These are phyloP conservation scores for Tetrapisispora namnaoensis DNA, from an alignment of 805 yeast genomes.

Conservation along the genomic window DNA sequence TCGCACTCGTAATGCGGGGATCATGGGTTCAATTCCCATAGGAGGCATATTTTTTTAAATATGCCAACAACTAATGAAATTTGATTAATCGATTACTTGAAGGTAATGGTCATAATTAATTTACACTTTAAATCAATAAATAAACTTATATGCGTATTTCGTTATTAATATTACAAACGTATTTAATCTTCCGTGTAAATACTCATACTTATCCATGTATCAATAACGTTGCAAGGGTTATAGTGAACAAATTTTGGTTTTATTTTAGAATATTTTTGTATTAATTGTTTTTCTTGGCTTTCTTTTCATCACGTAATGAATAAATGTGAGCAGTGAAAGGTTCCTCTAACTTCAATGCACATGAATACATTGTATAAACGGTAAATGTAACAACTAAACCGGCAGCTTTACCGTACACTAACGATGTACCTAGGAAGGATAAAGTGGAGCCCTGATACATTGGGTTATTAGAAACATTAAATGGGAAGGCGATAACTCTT, in stretches of 20 bases:
- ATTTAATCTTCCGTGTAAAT: neutral
- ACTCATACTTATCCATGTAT: neutral
- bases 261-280: neutral
- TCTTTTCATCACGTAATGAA: slow-evolving; percentile 49
- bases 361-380: slow-evolving; percentile 71
- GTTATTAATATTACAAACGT: neutral
- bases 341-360: slow-evolving; percentile 85
- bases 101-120: neutral
- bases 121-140: no score
- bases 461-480: slow-evolving; percentile 83
- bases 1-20: slow-evolving; percentile 53
- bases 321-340: slow-evolving; percentile 92
- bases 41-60: slow-evolving; percentile 34
- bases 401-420: slow-evolving; percentile 83
- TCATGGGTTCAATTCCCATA: slow-evolving; percentile 48
- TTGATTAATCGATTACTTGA: no score
- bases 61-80: no score
- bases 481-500: slow-evolving; percentile 88
- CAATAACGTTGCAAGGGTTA: neutral
- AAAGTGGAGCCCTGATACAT: slow-evolving; percentile 93
- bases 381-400: slow-evolving; percentile 65
- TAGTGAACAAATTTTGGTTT: neutral
- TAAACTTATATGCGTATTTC: no score
- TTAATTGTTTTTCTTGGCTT: slow-evolving; percentile 13
- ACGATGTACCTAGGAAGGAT: slow-evolving; percentile 83